Conservation (phyloP, 345 rosid species). For the Linum usitatissimum region DNA sequence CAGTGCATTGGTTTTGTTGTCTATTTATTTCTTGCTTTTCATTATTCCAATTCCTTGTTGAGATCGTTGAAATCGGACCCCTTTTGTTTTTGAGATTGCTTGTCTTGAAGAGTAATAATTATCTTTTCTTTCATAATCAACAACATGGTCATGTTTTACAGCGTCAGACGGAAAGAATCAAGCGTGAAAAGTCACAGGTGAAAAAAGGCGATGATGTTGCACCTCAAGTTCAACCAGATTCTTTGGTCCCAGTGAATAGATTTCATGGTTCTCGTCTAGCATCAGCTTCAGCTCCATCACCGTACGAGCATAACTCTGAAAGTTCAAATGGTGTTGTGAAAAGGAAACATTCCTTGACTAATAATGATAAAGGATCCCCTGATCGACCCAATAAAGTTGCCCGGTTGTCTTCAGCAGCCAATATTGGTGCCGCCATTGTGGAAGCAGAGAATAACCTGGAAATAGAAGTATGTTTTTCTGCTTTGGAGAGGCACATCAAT, state of each 20-base stretch:
- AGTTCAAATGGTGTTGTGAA: conserved; percentile 1
- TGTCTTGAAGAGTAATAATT: not conserved
- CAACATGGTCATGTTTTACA: conserved; percentile 23
- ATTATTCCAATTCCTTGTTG: not conserved
- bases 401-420: conserved; percentile 42
- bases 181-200: conserved; percentile 47
- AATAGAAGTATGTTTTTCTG: conserved; percentile 65
- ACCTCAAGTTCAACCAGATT: conserved; percentile 39
- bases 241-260: conserved; percentile 64
- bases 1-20: not conserved
- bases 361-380: conserved; percentile 25
- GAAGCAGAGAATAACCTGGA: conserved; percentile 64
- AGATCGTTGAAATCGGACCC: not conserved
- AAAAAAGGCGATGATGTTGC: conserved; percentile 53
- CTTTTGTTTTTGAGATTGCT: not conserved
- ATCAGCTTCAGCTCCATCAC: conserved; percentile 71
- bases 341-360: conserved; percentile 8
- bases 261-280: conserved; percentile 86
- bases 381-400: conserved; percentile 34
- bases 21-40: conserved; percentile 4
- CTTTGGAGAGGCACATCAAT: conserved; percentile 34
- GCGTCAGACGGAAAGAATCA: conserved; percentile 69
- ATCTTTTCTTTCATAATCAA: not conserved
- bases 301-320: conserved; percentile 34
- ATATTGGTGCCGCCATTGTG: conserved; percentile 63